Base-by-base conservation (phyloP, 2,329 filamentous ascomycete species). In the Calonectria hawksworthii region DNA sequence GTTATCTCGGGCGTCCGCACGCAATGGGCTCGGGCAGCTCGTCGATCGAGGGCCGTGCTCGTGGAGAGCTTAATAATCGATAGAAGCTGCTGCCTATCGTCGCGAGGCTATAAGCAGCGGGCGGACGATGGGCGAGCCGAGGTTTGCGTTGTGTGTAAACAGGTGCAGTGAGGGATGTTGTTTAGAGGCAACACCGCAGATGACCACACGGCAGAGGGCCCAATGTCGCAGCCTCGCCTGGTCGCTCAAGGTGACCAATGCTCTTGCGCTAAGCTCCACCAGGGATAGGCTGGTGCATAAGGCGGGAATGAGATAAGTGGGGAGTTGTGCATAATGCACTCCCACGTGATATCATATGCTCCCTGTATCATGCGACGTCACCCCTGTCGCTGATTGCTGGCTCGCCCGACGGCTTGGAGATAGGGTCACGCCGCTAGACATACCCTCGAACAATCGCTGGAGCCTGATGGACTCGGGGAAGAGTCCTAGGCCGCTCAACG, bases 321-420 rank as follows among this genome's bases (percentile, higher is more conserved):
- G 68, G 30, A 44, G 44, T 78, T 78, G 70, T 81, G 76, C 77
- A 80, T 72, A 26, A 70, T 81, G 76, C 77, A 80, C 66, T 13
- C 71, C 81, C 81, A 83, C 81, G 81, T 83, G 81, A 83, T 76
- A 81, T 79, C 78, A 81, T 80, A 79, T 75, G 77, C 73, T 74
- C 32, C 70, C 54, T 63, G 63, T 69, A 72, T 81, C 79, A 79
- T 80, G 74, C 77, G 75, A 81, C 76, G 21, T 73, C 73, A 74
- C 59, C 70, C 74, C 71, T 74, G 71, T 72, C 64, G 32, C 41
- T 32, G 23, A 72, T 16, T 28, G 54, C 44, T 36, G 52, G 52
- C 28, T 18, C 21, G 34, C 34, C 34, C 36, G 23, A 16, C n/a
- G 14, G 32, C n/a, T 47, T 47, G 44, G 56, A 61, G 65, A 72